Conservation (phyloP, 2,329 filamentous ascomycete genomes). For the Colletotrichum brevisporum region DNA sequence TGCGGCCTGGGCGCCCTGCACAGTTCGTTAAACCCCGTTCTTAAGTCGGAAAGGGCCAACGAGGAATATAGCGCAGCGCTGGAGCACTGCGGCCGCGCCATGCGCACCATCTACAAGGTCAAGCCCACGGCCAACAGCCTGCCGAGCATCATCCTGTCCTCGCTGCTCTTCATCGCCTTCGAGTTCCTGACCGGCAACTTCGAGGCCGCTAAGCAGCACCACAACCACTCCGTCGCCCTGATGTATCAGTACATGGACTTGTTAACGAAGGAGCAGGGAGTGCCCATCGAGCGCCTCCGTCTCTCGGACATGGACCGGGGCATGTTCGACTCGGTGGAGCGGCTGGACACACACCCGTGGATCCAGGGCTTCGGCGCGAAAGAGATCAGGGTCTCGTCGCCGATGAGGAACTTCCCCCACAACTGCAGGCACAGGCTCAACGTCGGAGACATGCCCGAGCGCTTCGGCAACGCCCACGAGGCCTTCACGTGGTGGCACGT, state of each 20-base stretch:
- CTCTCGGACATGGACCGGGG: slow-evolving; percentile 21
- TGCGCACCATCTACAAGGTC: slow-evolving; percentile 11
- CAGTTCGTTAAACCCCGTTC: neutral
- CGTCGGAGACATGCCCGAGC: slow-evolving; percentile 20
- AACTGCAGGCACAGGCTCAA: slow-evolving; percentile 20
- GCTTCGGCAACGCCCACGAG: slow-evolving; percentile 8
- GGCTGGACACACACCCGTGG: slow-evolving; percentile 31
- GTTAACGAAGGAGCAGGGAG: neutral
- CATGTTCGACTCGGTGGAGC: slow-evolving; percentile 24
- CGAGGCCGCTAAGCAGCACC: slow-evolving; percentile 15
- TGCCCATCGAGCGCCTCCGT: slow-evolving; percentile 4
- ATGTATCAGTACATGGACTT: slow-evolving; percentile 27
- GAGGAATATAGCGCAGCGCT: slow-evolving; percentile 15
- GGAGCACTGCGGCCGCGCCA: slow-evolving; percentile 28
- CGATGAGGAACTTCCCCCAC: slow-evolving; percentile 15
- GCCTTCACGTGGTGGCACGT: slow-evolving; percentile 31
- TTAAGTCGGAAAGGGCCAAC: neutral
- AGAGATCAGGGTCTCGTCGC: neutral
- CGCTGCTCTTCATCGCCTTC: slow-evolving; percentile 27
- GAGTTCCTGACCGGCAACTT: slow-evolving; percentile 28
- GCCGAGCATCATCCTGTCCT: slow-evolving; percentile 16
- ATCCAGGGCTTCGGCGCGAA: neutral
- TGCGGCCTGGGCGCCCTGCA: slow-evolving; percentile 19
- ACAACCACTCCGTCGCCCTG: slow-evolving; percentile 27
- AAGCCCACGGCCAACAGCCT: slow-evolving; percentile 5